phyloP scores from a whole-genome alignment of 2,329 filamentous ascomycete species.

The Beauveria scarabaeidicola region DNA sequence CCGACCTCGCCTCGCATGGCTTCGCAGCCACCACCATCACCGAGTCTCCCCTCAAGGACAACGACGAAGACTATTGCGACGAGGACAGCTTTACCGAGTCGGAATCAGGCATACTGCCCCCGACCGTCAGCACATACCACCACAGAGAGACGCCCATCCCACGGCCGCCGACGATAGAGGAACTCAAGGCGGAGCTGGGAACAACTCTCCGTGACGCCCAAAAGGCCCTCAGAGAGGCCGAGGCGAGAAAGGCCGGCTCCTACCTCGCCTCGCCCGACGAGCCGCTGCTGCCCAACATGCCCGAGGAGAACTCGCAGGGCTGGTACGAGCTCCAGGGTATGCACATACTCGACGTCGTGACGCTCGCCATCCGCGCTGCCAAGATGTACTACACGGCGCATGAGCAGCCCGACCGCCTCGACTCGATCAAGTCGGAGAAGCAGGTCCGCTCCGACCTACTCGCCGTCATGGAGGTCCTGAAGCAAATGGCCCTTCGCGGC shows the following conservation, averaged over 20 bases:
- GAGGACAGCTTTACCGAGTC: slow-evolving; percentile 53
- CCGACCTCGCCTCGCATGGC: slow-evolving; percentile 38
- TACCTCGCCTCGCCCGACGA: slow-evolving; percentile 21
- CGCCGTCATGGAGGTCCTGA: slow-evolving; percentile 80
- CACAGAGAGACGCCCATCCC: slow-evolving; percentile 73
- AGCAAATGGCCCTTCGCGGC: slow-evolving; percentile 79
- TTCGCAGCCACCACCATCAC: slow-evolving; percentile 28
- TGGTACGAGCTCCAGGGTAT: slow-evolving; percentile 88
- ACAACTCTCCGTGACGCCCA: slow-evolving; percentile 61
- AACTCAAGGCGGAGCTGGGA: slow-evolving; percentile 61
- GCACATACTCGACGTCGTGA: slow-evolving; percentile 86
- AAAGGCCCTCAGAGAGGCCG: slow-evolving; percentile 56
- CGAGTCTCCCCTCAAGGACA: slow-evolving; percentile 41
- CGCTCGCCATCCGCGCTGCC: slow-evolving; percentile 87
- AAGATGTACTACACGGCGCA: slow-evolving; percentile 96
- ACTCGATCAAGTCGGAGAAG: slow-evolving; percentile 80
- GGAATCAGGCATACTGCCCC: slow-evolving; percentile 80
- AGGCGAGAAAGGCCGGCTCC: slow-evolving; percentile 26
- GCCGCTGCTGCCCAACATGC: slow-evolving; percentile 29
- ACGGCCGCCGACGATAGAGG: slow-evolving; percentile 72
- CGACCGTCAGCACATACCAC: slow-evolving; percentile 93
- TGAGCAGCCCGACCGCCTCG: slow-evolving; percentile 74
- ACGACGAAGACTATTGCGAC: slow-evolving; percentile 35
- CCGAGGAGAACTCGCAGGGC: slow-evolving; percentile 45
- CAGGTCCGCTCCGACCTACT: slow-evolving; percentile 77